Evolutionary conservation across 371 early-diverging fungal genomes (phyloP).

Genomic region (Circinella umbellata): DNA sequence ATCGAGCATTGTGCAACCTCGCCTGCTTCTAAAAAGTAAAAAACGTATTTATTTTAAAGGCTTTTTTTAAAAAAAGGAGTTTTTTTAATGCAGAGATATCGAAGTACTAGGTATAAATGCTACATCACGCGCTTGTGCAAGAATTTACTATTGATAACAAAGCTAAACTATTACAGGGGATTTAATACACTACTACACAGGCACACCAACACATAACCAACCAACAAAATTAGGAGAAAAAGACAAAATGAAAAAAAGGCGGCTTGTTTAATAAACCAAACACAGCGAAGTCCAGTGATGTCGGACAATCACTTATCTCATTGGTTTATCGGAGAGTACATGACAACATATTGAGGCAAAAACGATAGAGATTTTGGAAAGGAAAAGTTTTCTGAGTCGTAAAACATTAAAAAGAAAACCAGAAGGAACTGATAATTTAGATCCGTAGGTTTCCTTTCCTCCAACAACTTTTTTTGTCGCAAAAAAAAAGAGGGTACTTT

Average conservation of each 20-base stretch:
- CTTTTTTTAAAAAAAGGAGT: too few species aligned
- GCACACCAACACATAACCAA: conserved; percentile 1
- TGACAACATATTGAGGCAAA: neutral
- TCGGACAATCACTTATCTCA: conserved; percentile 7
- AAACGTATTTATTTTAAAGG: too few species aligned
- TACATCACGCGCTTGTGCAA: neutral
- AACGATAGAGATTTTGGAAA: neutral
- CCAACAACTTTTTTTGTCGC: neutral
- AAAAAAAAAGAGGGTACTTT: conserved; percentile 1
- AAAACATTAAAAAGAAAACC: conserved; percentile 7
- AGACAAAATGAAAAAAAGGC: neutral
- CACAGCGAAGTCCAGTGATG: neutral
- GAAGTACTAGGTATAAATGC: too few species aligned
- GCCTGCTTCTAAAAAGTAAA: too few species aligned
- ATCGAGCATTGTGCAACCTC: neutral
- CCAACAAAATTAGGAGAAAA: neutral
- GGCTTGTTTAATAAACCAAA: conserved; percentile 1
- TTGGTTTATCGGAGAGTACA: conserved; percentile 6
- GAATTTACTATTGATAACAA: neutral
- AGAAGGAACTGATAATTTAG: neutral
- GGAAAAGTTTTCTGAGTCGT: conserved; percentile 10
- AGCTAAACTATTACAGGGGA: neutral
- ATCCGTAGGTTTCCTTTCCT: neutral
- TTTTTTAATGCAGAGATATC: too few species aligned
- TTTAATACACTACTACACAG: neutral